Evolutionary conservation across 2,329 filamentous ascomycete species (phyloP).

Genomic region (Teratosphaeria gauchensis): DNA sequence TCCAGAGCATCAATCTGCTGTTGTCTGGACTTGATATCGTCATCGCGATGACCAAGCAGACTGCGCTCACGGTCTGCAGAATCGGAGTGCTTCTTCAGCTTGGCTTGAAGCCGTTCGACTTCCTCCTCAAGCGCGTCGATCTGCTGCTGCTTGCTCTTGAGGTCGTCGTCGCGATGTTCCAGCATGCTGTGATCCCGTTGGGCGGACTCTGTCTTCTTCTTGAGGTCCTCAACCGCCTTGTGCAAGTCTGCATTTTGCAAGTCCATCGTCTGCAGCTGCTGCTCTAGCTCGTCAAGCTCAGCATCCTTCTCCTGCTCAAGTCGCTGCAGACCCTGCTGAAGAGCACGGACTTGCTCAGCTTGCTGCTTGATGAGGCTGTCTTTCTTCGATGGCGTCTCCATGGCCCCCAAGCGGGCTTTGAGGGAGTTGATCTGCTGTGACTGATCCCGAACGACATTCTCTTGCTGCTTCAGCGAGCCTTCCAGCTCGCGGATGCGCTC

Average conservation of each 20-base stretch:
- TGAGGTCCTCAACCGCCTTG: conserved; percentile 15
- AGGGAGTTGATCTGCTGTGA: conserved; percentile 23
- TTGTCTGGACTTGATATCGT: conserved; percentile 15
- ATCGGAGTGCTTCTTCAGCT: conserved; percentile 24
- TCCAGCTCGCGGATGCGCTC: conserved; percentile 30
- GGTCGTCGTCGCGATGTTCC: conserved; percentile 17
- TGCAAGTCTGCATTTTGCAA: conserved; percentile 21
- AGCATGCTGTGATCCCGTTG: conserved; percentile 21
- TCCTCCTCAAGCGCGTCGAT: conserved; percentile 21
- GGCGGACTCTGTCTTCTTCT: conserved; percentile 11
- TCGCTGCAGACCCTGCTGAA: conserved; percentile 24
- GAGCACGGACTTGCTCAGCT: conserved; percentile 23
- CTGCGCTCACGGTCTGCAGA: conserved; percentile 19
- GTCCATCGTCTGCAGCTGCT: conserved; percentile 22
- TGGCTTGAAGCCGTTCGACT: conserved; percentile 29
- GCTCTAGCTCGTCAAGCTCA: conserved; percentile 29
- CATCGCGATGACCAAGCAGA: conserved; percentile 18
- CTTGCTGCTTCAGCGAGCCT: conserved; percentile 27
- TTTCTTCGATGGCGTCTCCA: conserved; percentile 30
- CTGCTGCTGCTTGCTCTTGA: conserved; percentile 15
- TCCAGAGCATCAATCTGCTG: conserved; percentile 21
- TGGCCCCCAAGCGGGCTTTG: conserved; percentile 23
- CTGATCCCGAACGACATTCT: conserved; percentile 21
- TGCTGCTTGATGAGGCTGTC: conserved; percentile 27
- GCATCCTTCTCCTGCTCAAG: conserved; percentile 27